A percentile compares a stretch with the other conserved stretches of the same genome.
Evolutionary conservation across 768 basidiomycete species (phyloP).

Genomic region (Boletus coccyginus): DNA sequence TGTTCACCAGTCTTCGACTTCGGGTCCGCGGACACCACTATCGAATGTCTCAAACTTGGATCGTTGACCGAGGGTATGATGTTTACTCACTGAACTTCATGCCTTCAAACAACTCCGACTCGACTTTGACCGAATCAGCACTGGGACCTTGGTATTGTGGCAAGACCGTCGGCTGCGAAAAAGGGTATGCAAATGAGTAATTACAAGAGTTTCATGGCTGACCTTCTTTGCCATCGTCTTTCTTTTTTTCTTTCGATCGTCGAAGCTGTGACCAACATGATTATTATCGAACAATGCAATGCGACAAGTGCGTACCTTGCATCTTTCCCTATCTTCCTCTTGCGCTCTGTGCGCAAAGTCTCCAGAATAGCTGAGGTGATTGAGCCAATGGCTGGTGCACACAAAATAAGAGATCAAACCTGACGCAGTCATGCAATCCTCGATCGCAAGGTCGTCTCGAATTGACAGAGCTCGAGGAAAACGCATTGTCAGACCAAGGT

Average conservation of each 20-base stretch:
- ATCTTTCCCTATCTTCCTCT: conserved; percentile 71
- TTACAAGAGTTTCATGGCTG: too few relatives aligned
- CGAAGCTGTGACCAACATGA: conserved; percentile 19
- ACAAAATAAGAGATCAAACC: conserved; percentile 37
- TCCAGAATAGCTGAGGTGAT: conserved; percentile 52
- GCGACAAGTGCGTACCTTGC: conserved; percentile 38
- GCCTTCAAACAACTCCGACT: conserved; percentile 67
- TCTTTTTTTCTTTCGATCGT: conserved; percentile 33
- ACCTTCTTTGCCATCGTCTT: conserved; percentile 31
- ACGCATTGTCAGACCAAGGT: conserved; percentile 85
- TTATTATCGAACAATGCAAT: neutral
- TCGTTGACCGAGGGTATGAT: neutral
- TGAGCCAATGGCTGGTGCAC: neutral
- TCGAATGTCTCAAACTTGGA: neutral
- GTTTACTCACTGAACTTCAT: conserved; percentile 72
- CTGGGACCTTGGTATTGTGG: conserved; percentile 67
- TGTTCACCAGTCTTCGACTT: conserved; percentile 63
- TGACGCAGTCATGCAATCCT: conserved; percentile 71
- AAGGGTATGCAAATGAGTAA: neutral
- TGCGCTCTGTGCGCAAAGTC: conserved; percentile 58
- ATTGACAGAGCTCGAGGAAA: conserved; percentile 86
- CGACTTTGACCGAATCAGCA: conserved; percentile 54
- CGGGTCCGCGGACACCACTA: conserved; percentile 76
- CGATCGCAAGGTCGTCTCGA: conserved; percentile 70
- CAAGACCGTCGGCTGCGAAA: conserved; percentile 51